These are phyloP conservation scores for Colletotrichum truncatum DNA, from an alignment of 2,329 filamentous ascomycete species.

Conservation along the genomic window DNA sequence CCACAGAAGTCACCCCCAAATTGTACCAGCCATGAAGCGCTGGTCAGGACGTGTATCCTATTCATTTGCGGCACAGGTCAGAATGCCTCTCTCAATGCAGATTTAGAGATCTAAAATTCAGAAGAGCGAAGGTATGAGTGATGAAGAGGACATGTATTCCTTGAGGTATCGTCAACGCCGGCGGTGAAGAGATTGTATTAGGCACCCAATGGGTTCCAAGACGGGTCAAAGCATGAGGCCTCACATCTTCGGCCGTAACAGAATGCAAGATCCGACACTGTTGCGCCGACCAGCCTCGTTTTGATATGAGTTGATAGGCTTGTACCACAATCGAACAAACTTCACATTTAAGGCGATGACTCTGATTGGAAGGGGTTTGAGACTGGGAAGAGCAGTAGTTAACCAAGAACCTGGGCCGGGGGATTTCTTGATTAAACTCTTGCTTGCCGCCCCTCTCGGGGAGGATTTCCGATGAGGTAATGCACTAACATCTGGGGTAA, in stretches of 20 bases:
- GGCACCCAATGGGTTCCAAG: too few species aligned
- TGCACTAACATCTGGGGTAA: slow-evolving; percentile 21
- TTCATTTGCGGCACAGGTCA: too few species aligned
- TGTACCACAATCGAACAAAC: background rate
- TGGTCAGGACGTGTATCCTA: too few species aligned
- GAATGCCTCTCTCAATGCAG: too few species aligned
- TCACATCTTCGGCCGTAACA: background rate
- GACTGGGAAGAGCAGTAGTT: background rate
- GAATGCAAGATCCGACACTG: background rate
- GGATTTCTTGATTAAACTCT: background rate
- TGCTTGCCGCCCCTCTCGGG: background rate
- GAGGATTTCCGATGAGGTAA: background rate
- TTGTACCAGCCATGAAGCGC: too few species aligned
- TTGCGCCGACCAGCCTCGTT: background rate
- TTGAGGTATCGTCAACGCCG: too few species aligned
- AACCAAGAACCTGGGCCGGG: background rate
- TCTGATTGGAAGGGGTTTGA: background rate
- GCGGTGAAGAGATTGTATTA: too few species aligned
- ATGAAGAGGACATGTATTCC: too few species aligned
- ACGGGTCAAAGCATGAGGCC: too few species aligned
- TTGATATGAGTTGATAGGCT: background rate
- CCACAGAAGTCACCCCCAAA: too few species aligned
- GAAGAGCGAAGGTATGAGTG: too few species aligned
- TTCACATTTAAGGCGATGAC: background rate
- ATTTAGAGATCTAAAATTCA: too few species aligned